Evolutionary conservation across 2,329 filamentous ascomycete genomes (phyloP).

Genomic region (Cryphonectria naterciae): DNA sequence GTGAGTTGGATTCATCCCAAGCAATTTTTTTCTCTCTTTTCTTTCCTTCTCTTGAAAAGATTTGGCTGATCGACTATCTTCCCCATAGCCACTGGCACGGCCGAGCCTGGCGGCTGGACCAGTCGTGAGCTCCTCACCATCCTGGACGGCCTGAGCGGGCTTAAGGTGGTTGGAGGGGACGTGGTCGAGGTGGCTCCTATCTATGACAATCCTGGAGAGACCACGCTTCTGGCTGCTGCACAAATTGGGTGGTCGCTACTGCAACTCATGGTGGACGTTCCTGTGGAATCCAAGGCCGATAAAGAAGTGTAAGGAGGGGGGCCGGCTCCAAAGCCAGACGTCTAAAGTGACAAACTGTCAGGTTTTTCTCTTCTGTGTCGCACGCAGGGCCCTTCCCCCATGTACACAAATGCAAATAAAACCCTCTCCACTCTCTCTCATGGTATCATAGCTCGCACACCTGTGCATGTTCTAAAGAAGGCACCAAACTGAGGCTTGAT

Average conservation of each 20-base stretch:
- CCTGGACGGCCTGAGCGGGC: conserved; percentile 68
- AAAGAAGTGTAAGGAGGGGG: neutral
- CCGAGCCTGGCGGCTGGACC: conserved; percentile 81
- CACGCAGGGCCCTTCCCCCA: neutral
- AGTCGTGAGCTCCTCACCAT: conserved; percentile 77
- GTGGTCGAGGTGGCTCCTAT: conserved; percentile 79
- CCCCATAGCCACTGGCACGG: conserved; percentile 70
- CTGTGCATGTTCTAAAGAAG: neutral
- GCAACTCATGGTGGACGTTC: conserved; percentile 31
- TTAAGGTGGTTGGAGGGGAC: conserved; percentile 78
- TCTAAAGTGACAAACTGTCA: neutral
- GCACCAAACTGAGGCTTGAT: neutral
- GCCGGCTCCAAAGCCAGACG: neutral
- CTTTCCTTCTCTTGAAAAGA: neutral
- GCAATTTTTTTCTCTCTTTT: neutral
- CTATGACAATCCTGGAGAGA: conserved; percentile 75
- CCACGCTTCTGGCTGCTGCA: conserved; percentile 49
- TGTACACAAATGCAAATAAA: neutral
- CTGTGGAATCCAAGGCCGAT: conserved; percentile 28
- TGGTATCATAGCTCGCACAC: neutral
- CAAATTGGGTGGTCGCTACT: conserved; percentile 30
- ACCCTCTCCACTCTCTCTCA: neutral
- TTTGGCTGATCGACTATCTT: neutral
- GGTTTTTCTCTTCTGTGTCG: neutral
- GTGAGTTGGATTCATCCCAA: conserved; percentile 38